Evolutionary conservation across 169 alveolate genomes (phyloP), one percentile per base, ranked within the genome.

Genomic region (Cryptosporidium tyzzeri): DNA sequence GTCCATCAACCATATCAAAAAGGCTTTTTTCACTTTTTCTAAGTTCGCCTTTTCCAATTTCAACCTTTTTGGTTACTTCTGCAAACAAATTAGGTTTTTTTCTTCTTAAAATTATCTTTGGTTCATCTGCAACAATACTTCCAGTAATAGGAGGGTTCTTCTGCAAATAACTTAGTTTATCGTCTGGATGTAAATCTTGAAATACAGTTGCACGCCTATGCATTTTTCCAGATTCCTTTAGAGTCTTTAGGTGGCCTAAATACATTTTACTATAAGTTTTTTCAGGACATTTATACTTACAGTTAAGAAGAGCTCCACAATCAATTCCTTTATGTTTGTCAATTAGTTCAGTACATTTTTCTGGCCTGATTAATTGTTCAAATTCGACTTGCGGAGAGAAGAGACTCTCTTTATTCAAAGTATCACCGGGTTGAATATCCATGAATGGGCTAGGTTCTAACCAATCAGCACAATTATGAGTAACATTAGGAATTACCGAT

Each of bases 81-180:
- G 31, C 5, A 2, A 31, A 31, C 3, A 73, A 31, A 26, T 8
- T 39, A 6, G 86, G 86, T 5, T 12, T 59, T 18, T 23, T n/a
- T 73, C 86, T 73, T 50, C 33, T 10, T 29, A 23, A 51, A 18
- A 73, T n/a, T 3, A 55, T 58, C 9, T 37, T 58, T 23, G 48
- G 71, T 8, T 45, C 70, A 59, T 73, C 86, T 1, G 71, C 35
- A 70, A 73, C 0, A 29, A 37, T 2, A 59, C 86, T 73, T 29
- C 86, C 86, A 0, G 51, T 12, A 33, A 73, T 55, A 10, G 86
- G 86, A 18, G 86, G 86, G 14, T 55, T 55, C 23, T 3, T 73
- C 53, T 73, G 71, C 1, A 53, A 23, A 73, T 37, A 26, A 33
- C 44, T 59, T 33, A 73, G 31, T 21, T 53, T 37, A 73, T 73